A percentile compares a stretch with the other conserved stretches of the same genome.
These are phyloP conservation scores for Trichomonas tenax DNA, from an alignment of 208 protist species.

Conservation along the genomic window DNA sequence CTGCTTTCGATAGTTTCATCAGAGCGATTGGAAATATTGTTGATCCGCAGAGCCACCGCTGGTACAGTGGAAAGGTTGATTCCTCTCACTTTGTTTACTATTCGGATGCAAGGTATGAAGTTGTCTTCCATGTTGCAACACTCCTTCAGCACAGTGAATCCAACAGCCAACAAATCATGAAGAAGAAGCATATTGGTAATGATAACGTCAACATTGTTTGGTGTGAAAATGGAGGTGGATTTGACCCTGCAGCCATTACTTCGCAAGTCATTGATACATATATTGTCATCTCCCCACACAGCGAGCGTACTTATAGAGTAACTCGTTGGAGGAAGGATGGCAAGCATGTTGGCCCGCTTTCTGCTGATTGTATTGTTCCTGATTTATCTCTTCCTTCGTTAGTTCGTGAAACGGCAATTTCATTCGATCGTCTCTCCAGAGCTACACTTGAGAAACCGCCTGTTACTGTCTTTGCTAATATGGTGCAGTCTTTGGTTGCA, in stretches of 20 bases:
- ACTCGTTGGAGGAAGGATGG: background rate
- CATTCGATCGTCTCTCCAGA: background rate
- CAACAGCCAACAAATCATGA: background rate
- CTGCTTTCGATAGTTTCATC: background rate
- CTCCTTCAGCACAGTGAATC: background rate
- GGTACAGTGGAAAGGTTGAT: background rate
- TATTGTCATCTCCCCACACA: background rate
- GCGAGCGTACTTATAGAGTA: background rate
- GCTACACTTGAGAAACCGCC: background rate
- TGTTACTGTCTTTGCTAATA: background rate
- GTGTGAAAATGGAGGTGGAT: background rate
- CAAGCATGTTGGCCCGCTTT: background rate
- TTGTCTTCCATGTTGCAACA: background rate
- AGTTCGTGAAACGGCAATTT: background rate
- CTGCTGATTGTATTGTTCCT: background rate
- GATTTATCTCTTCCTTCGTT: background rate
- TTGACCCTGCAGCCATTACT: background rate
- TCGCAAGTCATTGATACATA: background rate
- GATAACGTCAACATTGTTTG: background rate
- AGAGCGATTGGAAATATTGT: background rate
- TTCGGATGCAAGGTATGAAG: background rate
- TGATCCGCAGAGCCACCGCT: background rate
- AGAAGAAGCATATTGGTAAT: background rate
- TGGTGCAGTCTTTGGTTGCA: background rate
- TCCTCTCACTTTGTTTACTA: background rate